These are phyloP conservation scores for Eragrostis nindensis DNA, from an alignment of 176 grass and related monocot genomes.

Conservation along the genomic window DNA sequence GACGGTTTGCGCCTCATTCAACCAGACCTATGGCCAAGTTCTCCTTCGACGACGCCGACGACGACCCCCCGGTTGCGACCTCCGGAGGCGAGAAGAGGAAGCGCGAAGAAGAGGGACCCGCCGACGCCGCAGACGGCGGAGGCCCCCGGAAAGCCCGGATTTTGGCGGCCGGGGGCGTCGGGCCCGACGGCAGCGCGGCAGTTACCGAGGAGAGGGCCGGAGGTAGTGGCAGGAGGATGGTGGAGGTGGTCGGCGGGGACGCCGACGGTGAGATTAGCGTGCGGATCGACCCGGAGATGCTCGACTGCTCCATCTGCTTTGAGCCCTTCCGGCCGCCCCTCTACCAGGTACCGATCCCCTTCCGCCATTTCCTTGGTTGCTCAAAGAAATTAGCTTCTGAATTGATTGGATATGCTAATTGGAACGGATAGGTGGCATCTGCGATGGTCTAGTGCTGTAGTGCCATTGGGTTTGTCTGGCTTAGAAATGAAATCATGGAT, in stretches of 20 bases:
- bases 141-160: not conserved
- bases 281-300: slow-evolving; percentile 66
- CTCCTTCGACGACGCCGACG: slow-evolving; percentile 55
- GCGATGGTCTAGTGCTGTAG: not conserved
- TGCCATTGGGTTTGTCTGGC: not conserved
- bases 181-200: not conserved
- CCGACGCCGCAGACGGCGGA: not conserved
- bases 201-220: not conserved
- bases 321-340: slow-evolving; percentile 68
- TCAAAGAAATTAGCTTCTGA: no score
- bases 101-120: slow-evolving; percentile 1
- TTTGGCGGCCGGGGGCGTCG: not conserved
- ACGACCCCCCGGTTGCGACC: no score
- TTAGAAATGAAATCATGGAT: no score
- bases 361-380: not conserved
- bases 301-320: slow-evolving; percentile 85
- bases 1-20: not conserved
- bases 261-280: slow-evolving; percentile 44
- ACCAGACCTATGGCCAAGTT: slow-evolving; percentile 62
- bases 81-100: slow-evolving; percentile 34
- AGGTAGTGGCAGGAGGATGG: not conserved
- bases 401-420: not conserved
- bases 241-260: not conserved
- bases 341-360: slow-evolving; percentile 59
- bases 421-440: not conserved